Evolutionary conservation across 139 green algal species (phyloP), one percentile per base, ranked within the genome.

Genomic region (Bryopsis sp.): DNA sequence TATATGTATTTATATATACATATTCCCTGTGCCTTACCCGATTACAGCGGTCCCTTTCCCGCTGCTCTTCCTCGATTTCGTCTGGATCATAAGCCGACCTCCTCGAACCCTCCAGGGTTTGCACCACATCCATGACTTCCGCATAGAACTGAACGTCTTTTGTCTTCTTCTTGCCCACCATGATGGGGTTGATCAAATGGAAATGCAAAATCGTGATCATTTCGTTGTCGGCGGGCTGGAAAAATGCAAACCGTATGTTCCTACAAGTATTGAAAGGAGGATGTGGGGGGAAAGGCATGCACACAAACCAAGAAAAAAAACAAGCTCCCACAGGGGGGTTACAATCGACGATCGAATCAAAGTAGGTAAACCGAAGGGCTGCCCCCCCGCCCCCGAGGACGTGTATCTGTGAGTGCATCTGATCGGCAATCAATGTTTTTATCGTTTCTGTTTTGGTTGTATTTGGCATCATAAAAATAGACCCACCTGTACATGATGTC

Each of bases 161-260:
- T 39, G 87, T 94, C 86, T 99, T 99, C 82, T 99, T 99, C 84
- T 97, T 99, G 72, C 88, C 90, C 5, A 97, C 83, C 94, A 99
- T 99, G 82, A 99, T 99, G 59, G 93, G 91, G 82, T 99, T 87
- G 74, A 88, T 71, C 39, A 99, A 85, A 74, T 97, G 91, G 80
- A 99, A 96, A 85, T 99, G 94, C 46, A 99, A 78, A 66, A 99
- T 83, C 29, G 89, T 94, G 63, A 97, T 89, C 84, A 97, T 89
- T 80, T 99, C 92, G 47, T 95, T 96, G 68, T 95, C 81, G 7
- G 86, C 80, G 2, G 84, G 84, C 81, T 97, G 92, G 82, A 97
- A 97, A 76, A 99, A 96, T 2, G 92, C 92, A 71, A 97, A 90
- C 78, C 92, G 93, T 76, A 99, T 96, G 83, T 99, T 99, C 68